phyloP scores from a whole-genome alignment of 805 yeast genomes.

The Yarrowia sp. region DNA sequence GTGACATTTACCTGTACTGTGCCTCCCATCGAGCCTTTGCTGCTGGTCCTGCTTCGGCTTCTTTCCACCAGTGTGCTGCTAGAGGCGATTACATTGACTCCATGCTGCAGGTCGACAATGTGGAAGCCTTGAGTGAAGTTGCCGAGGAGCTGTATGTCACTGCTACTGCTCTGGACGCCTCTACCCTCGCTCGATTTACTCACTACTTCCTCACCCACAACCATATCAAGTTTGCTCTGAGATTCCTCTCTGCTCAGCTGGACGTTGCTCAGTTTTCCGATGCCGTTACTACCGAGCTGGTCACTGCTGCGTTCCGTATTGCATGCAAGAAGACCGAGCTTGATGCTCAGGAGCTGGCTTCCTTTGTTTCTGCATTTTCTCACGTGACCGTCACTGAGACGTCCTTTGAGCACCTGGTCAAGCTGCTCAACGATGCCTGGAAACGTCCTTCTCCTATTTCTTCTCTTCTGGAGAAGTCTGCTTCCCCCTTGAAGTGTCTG shows the following conservation, averaged over 20 bases:
- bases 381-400: background rate
- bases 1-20: conserved; percentile 1
- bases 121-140: conserved; percentile 2
- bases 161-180: background rate
- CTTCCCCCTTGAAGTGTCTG: conserved; percentile 4
- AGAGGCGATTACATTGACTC: background rate
- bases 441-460: background rate
- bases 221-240: conserved; percentile 15
- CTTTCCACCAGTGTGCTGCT: background rate
- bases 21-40: conserved; percentile 4
- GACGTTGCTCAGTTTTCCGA: background rate
- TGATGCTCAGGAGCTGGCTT: conserved; percentile 15
- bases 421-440: background rate
- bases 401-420: background rate
- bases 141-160: conserved; percentile 22
- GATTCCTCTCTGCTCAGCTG: conserved; percentile 5
- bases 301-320: background rate
- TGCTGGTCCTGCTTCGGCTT: background rate
- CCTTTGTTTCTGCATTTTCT: background rate
- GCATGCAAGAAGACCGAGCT: background rate
- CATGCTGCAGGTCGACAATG: background rate
- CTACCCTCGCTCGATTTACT: background rate
- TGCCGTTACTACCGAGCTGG: background rate
- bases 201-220: background rate
- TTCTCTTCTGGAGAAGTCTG: background rate